phyloP scores from a whole-genome alignment of 1,284 basidiomycete species.

The Lentinus polychrous region DNA sequence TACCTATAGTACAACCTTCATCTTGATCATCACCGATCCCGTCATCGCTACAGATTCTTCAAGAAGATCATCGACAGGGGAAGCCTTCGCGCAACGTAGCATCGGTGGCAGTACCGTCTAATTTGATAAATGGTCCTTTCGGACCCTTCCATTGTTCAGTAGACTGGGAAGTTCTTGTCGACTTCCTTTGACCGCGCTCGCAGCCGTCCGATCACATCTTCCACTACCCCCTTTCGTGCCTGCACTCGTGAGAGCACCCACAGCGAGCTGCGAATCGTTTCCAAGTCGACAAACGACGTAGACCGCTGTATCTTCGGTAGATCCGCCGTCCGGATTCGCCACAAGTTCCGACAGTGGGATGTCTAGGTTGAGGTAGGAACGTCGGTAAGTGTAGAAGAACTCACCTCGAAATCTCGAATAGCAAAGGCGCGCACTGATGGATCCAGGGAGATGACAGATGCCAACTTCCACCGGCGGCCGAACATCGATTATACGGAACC shows the following conservation, averaged over 20 bases:
- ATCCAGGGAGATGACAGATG: slow-evolving; percentile 76
- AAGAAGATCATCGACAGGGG: neutral
- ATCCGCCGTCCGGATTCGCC: slow-evolving; percentile 39
- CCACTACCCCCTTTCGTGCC: slow-evolving; percentile 33
- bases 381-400: neutral
- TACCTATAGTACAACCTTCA: neutral
- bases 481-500: slow-evolving; percentile 71
- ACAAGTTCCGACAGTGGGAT: slow-evolving; percentile 60
- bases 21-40: neutral
- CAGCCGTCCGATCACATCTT: slow-evolving; percentile 77
- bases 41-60: neutral
- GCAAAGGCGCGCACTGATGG: slow-evolving; percentile 54
- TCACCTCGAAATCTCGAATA: neutral
- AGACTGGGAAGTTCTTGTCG: slow-evolving; percentile 72
- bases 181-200: slow-evolving; percentile 70
- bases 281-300: slow-evolving; percentile 82
- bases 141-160: slow-evolving; percentile 42
- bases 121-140: neutral
- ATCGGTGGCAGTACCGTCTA: neutral
- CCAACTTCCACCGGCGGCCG: slow-evolving; percentile 78
- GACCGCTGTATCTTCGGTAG: slow-evolving; percentile 16
- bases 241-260: slow-evolving; percentile 53
- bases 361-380: slow-evolving; percentile 36
- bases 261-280: slow-evolving; percentile 91
- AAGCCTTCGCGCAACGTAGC: neutral